Base-by-base conservation (phyloP, 2,329 filamentous ascomycete species). In the Fusarium temperatum region DNA sequence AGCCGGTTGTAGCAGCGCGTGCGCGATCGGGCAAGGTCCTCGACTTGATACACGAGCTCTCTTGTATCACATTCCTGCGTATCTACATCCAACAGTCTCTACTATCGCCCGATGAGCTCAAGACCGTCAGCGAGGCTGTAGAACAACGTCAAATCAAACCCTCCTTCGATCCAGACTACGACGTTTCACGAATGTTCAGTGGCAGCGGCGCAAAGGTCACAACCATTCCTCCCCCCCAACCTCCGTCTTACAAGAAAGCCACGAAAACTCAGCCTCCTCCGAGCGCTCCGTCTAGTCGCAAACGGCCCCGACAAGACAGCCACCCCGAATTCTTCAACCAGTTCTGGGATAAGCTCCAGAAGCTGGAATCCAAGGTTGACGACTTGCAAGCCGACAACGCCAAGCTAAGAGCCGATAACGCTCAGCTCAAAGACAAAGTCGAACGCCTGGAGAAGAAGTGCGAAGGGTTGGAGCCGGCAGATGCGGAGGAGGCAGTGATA, bases 321-420 rank as follows among this genome's bases (percentile, higher is more conserved):
- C 53, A 53, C 7, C 24, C 61, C 15, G 64, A 66, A 18, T 28
- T 39, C 18, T 44, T 66, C 17, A 44, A 11, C 6, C 62, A 53
- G 35, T 30, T 67, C n/a, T 67, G 45, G 53, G 65, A 67, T 18
- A 67, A 67, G 45, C 44, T 67, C n/a, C 51, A 45, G 20, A 67
- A 66, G 35, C 65, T 67, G 1, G 65, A 67, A 54, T 47, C 45
- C 26, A 67, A 67, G n/a, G 61, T 67, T 24, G 45, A 41, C 30
- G 53, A 67, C 17, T 28, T 66, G 30, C 48, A 42, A 42, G 61
- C 53, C 13, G 65, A 67, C 8, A 67, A 66, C 18, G 45, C 45
- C 13, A 47, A 38, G n/a, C 39, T 67, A 9, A 57, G 61, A 59
- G 45, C 24, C 12, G 48, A 66, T 14, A 59, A 67, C 13, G 39